Evolutionary conservation across 768 basidiomycete genomes (phyloP).

Genomic region (Tulasnella sp.): DNA sequence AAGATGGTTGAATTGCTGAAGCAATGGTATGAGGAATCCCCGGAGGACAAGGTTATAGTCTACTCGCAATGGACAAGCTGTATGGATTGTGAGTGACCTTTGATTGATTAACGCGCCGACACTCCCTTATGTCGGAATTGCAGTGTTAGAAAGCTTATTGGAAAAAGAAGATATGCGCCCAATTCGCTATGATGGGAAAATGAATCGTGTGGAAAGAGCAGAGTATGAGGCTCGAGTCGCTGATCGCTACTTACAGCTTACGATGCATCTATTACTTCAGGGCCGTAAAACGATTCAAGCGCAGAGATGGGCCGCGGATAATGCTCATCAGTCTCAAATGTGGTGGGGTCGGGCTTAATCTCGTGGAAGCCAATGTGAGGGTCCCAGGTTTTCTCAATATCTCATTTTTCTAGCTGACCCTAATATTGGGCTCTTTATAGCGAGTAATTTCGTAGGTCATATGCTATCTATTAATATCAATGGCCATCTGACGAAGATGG

Average conservation of each 20-base stretch:
- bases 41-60: conserved; percentile 55
- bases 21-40: conserved; percentile 27
- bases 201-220: conserved; percentile 44
- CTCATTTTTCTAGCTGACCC: no score
- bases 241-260: neutral
- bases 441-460: no score
- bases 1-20: conserved; percentile 13
- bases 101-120: neutral
- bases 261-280: conserved; percentile 5
- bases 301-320: conserved; percentile 42
- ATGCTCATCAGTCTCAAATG: conserved; percentile 34
- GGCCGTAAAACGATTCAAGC: conserved; percentile 42
- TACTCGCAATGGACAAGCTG: conserved; percentile 70
- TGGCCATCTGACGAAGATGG: no score
- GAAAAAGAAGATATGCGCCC: conserved; percentile 43
- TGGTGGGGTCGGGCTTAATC: conserved; percentile 45
- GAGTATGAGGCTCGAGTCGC: conserved; percentile 12
- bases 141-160: conserved; percentile 41
- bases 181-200: conserved; percentile 56
- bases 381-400: no score
- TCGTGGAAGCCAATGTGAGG: conserved; percentile 15
- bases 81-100: conserved; percentile 37
- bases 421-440: no score
- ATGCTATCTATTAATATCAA: no score
- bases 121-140: neutral